Percentiles rank a stretch among this genome's conserved stretches.
These are phyloP conservation scores for Haplographium delicatum DNA, from an alignment of 495 filamentous ascomycete species.

Conservation along the genomic window DNA sequence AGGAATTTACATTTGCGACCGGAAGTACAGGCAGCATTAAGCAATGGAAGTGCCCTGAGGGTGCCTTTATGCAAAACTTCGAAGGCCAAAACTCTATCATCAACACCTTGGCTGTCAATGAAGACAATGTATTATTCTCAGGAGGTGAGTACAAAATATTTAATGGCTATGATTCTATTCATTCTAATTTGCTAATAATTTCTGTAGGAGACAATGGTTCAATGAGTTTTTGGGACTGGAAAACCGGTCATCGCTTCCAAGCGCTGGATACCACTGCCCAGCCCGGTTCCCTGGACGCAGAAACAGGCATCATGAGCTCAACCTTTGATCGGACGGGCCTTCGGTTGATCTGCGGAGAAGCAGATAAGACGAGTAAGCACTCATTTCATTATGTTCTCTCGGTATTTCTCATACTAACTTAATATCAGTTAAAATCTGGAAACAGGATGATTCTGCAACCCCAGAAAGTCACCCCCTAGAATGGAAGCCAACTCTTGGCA, in stretches of 20 bases:
- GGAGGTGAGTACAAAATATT: no score
- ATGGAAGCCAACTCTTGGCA: constrained; percentile 81
- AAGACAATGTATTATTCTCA: constrained; percentile 91
- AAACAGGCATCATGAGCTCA: constrained; percentile 87
- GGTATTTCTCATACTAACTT: constrained; percentile 24
- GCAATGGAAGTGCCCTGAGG: constrained; percentile 99
- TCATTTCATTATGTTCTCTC: neutral
- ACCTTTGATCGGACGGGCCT: constrained; percentile 87
- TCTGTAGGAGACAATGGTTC: constrained; percentile 96
- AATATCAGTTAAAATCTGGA: constrained; percentile 84
- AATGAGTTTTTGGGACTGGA: constrained; percentile 99
- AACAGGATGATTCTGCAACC: constrained; percentile 82
- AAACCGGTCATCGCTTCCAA: constrained; percentile 89
- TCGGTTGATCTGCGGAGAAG: constrained; percentile 87
- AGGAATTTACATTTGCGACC: constrained; percentile 93
- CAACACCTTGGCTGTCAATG: constrained; percentile 89
- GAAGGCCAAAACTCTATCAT: constrained; percentile 95
- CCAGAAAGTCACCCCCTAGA: constrained; percentile 86
- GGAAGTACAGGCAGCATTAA: constrained; percentile 93
- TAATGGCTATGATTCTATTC: no score
- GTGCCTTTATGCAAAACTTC: constrained; percentile 99
- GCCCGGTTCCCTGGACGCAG: constrained; percentile 89
- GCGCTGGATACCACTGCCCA: constrained; percentile 83
- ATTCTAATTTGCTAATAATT: no score
- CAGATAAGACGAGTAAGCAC: constrained; percentile 80